Base-by-base conservation (phyloP, 2,329 filamentous ascomycete species). In the Hortaea werneckii region DNA sequence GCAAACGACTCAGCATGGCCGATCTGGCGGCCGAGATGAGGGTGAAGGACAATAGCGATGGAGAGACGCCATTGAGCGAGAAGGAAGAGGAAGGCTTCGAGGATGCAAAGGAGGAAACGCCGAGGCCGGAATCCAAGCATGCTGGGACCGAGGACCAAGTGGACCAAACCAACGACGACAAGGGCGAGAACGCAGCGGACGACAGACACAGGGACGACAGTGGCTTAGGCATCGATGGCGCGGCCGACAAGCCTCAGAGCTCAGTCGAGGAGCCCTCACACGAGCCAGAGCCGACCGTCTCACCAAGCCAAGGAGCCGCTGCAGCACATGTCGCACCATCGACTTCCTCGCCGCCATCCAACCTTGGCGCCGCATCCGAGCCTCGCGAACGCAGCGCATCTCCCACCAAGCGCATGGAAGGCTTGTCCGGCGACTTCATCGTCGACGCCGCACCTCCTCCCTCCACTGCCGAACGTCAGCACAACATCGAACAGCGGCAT, bases 361-460 rank as follows among this genome's bases (percentile, higher is more conserved):
- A 45, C 34, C 13, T n/a, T 44, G 13, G 38, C 42, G 32, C 40
- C 45, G 20, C 20, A 66, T 41, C 50, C 50, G 32, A 20, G 20
- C 20, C 20, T 20, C 20, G 20, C 20, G 46, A 51, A 38, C 49
- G 51, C 20, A 52, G 58, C 40, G 29, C 51, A 45, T 54, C 48
- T 5, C 48, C 48, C 6, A 40, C 48, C 43, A 38, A 52, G 30
- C 64, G 61, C 30, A 56, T 72, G 80, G 80, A 82, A 65, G 87
- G 84, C 54, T 76, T 92, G 44, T 82, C 85, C 35, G 82, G 78
- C 45, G 79, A 77, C 40, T 74, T 92, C 42, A 83, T 85, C 32
- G 75, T 85, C 29, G 78, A 87, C 45, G 64, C 62, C 20, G 65
- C 64, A 30, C 62, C 62, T 28, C 67, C 66, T 10, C 67, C 63